Evolutionary conservation across 371 early-diverging fungal species (phyloP).

Genomic region (Mucor circinelloides): DNA sequence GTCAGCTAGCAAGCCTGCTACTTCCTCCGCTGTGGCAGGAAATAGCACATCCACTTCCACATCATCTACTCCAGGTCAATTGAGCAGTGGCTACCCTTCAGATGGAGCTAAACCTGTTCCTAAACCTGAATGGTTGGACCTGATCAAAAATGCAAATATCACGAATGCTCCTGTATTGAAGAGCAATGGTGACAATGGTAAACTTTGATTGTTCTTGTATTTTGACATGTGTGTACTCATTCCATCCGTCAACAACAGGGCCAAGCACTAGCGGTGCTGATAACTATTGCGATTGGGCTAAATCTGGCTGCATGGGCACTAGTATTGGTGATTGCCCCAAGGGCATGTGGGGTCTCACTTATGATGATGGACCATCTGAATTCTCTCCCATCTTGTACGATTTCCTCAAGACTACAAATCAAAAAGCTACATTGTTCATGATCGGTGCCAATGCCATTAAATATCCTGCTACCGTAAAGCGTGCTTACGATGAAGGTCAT

Average conservation of each 20-base stretch:
- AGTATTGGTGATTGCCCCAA: conserved; percentile 57
- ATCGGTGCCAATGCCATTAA: conserved; percentile 60
- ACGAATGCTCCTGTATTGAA: conserved; percentile 40
- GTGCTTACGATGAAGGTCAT: conserved; percentile 51
- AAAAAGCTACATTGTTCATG: conserved; percentile 67
- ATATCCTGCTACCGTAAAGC: conserved; percentile 53
- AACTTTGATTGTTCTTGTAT: not conserved
- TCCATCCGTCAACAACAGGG: not conserved
- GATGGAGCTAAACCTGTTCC: conserved; percentile 27
- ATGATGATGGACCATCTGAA: conserved; percentile 65
- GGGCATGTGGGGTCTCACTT: conserved; percentile 64
- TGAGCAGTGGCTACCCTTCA: conserved; percentile 33
- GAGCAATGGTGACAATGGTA: conserved; percentile 21
- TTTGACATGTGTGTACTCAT: not conserved
- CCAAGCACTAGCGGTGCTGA: conserved; percentile 27
- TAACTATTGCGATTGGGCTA: conserved; percentile 62
- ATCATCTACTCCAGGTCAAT: conserved; percentile 3
- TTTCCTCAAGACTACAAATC: conserved; percentile 49
- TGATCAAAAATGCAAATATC: conserved; percentile 38
- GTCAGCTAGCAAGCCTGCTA: not conserved
- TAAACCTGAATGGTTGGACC: conserved; percentile 47
- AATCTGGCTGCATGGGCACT: conserved; percentile 47
- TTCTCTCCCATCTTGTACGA: conserved; percentile 51
- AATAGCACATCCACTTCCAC: not conserved
- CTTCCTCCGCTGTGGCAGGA: not conserved